Evolutionary conservation across 352 stramenopile species (phyloP).

Genomic region (Stephanocyclus meneghinianus): DNA sequence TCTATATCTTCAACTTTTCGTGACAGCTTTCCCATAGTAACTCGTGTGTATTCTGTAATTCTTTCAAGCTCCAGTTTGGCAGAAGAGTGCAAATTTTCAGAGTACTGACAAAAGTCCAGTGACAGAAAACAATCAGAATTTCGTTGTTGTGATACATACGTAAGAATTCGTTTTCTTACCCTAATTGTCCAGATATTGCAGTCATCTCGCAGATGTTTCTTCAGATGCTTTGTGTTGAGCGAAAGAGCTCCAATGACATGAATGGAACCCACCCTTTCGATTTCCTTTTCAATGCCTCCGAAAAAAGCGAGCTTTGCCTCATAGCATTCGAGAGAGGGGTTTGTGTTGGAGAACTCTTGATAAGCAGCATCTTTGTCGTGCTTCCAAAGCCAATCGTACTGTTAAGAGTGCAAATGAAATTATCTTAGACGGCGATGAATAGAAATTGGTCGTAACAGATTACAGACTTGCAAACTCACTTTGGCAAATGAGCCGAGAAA

Average conservation of each 20-base stretch:
- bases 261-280: constrained; percentile 87
- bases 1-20: constrained; percentile 95
- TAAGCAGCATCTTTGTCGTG: constrained; percentile 95
- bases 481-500: constrained; percentile 91
- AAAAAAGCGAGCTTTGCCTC: constrained; percentile 96
- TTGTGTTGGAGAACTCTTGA: constrained; percentile 91
- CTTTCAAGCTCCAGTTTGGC: constrained; percentile 86
- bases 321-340: constrained; percentile 94
- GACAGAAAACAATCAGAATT: not conserved
- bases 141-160: too few relatives aligned
- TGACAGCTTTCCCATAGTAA: constrained; percentile 75
- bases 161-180: constrained; percentile 7
- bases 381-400: constrained; percentile 96
- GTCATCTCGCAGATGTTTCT: constrained; percentile 94
- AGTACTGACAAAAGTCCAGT: constrained; percentile 83
- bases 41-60: constrained; percentile 95
- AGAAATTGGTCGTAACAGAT: not conserved
- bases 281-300: constrained; percentile 91
- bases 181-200: constrained; percentile 95
- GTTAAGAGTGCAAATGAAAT: not conserved
- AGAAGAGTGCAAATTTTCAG: constrained; percentile 93
- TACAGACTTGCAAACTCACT: not conserved
- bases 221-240: constrained; percentile 95
- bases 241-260: constrained; percentile 96
- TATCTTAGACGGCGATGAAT: not conserved